Evolutionary conservation across 495 filamentous ascomycete genomes (phyloP).

Genomic region (Penicillium macrosclerotiorum): DNA sequence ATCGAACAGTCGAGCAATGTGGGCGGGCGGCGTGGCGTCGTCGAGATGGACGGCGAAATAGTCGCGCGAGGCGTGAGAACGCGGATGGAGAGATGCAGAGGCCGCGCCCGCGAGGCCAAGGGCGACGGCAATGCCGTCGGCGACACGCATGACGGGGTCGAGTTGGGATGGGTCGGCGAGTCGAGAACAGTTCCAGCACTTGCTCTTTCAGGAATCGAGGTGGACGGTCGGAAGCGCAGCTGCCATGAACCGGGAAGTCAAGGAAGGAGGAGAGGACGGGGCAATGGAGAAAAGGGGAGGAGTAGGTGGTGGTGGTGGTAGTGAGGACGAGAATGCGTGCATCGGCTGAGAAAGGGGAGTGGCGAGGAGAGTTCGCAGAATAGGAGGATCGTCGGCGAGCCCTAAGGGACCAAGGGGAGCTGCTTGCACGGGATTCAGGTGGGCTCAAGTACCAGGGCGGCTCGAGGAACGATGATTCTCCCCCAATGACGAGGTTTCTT

Average conservation of each 20-base stretch:
- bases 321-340: background rate
- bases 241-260: conserved; percentile 27
- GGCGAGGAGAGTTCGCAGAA: conserved; percentile 7
- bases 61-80: conserved; percentile 71
- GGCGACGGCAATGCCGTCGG: conserved; percentile 38
- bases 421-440: conserved; percentile 12
- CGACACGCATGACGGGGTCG: conserved; percentile 39
- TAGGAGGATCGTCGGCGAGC: conserved; percentile 22
- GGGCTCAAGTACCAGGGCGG: background rate
- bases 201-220: conserved; percentile 11
- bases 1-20: conserved; percentile 72
- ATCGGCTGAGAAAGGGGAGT: background rate
- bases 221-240: conserved; percentile 3
- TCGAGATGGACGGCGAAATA: conserved; percentile 89
- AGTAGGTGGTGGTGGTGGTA: conserved; percentile 5
- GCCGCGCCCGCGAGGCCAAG: conserved; percentile 34
- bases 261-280: background rate
- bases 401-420: too few species aligned
- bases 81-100: conserved; percentile 42
- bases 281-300: background rate
- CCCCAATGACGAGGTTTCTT: too few species aligned
- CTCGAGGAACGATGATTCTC: too few species aligned
- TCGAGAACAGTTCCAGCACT: conserved; percentile 10
- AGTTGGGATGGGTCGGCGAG: conserved; percentile 3
- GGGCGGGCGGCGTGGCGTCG: conserved; percentile 57